These are phyloP conservation scores for Kluyveromyces sp. DNA, from an alignment of 1,139 yeast species.

Conservation along the genomic window DNA sequence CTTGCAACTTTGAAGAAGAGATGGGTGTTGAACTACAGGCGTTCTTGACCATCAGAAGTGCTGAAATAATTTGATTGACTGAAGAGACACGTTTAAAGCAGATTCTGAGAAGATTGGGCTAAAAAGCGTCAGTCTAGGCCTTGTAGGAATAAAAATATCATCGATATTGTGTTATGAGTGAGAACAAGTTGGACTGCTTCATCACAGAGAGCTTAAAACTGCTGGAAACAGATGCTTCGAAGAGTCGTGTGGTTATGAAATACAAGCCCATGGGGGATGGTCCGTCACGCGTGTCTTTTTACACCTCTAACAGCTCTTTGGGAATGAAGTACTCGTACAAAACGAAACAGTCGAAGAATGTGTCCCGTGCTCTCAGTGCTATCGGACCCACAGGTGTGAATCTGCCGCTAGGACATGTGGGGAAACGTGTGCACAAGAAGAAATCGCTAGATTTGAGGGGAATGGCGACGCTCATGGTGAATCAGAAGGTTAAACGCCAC, in stretches of 20 bases:
- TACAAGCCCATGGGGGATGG: slow-evolving; percentile 36
- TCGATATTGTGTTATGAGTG: slow-evolving; percentile 7
- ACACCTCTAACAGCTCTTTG: slow-evolving; percentile 62
- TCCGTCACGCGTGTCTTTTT: slow-evolving; percentile 44
- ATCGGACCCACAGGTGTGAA: slow-evolving; percentile 75
- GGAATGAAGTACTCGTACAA: slow-evolving; percentile 61
- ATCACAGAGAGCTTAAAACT: slow-evolving; percentile 43
- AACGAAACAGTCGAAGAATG: slow-evolving; percentile 65
- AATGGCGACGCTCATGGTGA: slow-evolving; percentile 24
- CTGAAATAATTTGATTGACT: too few relatives aligned
- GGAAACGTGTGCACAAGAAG: slow-evolving; percentile 12
- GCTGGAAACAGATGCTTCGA: slow-evolving; percentile 43
- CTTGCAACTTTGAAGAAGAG: too few relatives aligned
- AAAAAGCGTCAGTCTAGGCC: too few relatives aligned
- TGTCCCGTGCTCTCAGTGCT: slow-evolving; percentile 72
- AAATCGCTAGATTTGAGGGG: slow-evolving; percentile 22
- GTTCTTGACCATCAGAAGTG: too few relatives aligned
- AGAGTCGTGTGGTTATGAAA: slow-evolving; percentile 43
- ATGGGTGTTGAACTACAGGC: too few relatives aligned
- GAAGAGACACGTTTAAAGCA: too few relatives aligned
- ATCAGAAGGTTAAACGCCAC: slow-evolving; percentile 26
- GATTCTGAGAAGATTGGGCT: too few relatives aligned
- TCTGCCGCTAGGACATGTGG: slow-evolving; percentile 22
- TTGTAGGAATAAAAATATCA: not conserved
- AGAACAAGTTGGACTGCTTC: slow-evolving; percentile 42